Evolutionary conservation across 2,329 filamentous ascomycete genomes (phyloP).

Genomic region (Canariomyces notabilis): DNA sequence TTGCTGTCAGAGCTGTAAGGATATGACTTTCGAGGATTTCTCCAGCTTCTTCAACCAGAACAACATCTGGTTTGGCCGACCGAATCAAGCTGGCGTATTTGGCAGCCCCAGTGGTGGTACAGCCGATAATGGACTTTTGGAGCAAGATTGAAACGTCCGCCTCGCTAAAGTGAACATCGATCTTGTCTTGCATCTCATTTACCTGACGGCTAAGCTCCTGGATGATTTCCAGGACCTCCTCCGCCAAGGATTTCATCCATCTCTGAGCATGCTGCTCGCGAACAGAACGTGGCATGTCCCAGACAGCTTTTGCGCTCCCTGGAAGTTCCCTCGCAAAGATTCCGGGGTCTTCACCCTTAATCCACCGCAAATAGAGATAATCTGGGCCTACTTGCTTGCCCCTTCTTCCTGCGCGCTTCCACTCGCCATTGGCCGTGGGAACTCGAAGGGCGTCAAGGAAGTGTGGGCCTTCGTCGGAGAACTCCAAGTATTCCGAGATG

Average conservation of each 20-base stretch:
- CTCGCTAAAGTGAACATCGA: constrained; percentile 42
- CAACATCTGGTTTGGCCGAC: constrained; percentile 50
- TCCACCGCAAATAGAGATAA: constrained; percentile 55
- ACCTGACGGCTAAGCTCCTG: constrained; percentile 35
- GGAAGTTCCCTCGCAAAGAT: constrained; percentile 32
- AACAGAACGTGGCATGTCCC: constrained; percentile 41
- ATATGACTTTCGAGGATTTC: constrained; percentile 63
- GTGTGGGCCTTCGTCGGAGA: constrained; percentile 43
- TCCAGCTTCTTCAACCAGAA: constrained; percentile 65
- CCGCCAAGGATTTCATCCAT: constrained; percentile 43
- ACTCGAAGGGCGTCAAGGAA: constrained; percentile 55
- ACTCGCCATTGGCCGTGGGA: constrained; percentile 42
- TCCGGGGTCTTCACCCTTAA: constrained; percentile 40
- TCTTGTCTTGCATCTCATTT: constrained; percentile 36
- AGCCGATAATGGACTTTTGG: constrained; percentile 59
- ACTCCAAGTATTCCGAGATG: constrained; percentile 44
- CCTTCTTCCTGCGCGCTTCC: constrained; percentile 39
- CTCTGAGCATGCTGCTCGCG: constrained; percentile 33
- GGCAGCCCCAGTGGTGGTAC: constrained; percentile 66
- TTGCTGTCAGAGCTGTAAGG: constrained; percentile 54
- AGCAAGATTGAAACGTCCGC: constrained; percentile 40
- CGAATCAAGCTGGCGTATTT: constrained; percentile 53
- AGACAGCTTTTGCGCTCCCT: constrained; percentile 37
- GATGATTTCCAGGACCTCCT: constrained; percentile 47
- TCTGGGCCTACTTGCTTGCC: constrained; percentile 40